These are phyloP conservation scores for Macrophomina phaseolina DNA, from an alignment of 2,329 filamentous ascomycete species.

Conservation along the genomic window DNA sequence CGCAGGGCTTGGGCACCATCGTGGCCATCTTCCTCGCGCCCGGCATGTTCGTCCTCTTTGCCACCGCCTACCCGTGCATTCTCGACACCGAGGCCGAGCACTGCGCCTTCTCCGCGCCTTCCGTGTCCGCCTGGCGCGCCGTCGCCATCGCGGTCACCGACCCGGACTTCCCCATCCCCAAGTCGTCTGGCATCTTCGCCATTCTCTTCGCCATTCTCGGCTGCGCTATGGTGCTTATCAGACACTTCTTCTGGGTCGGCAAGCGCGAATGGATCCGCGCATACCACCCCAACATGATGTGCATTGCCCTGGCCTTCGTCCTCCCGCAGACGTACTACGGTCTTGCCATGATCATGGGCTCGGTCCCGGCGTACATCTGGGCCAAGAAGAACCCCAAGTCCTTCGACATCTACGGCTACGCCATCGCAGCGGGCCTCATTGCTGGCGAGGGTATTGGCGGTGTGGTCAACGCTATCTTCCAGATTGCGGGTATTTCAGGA, in stretches of 20 bases:
- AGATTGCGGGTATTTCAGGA: conserved; percentile 52
- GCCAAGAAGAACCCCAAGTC: conserved; percentile 57
- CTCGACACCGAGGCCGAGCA: conserved; percentile 53
- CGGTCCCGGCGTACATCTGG: conserved; percentile 60
- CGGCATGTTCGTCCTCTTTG: conserved; percentile 71
- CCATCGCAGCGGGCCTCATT: conserved; percentile 65
- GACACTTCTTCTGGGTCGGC: conserved; percentile 62
- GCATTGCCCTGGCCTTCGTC: conserved; percentile 64
- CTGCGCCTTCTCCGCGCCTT: conserved; percentile 68
- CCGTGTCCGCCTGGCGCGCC: conserved; percentile 69
- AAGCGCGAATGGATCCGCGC: conserved; percentile 59
- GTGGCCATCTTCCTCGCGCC: conserved; percentile 71
- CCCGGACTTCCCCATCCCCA: conserved; percentile 61
- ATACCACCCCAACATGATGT: conserved; percentile 68
- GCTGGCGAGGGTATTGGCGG: conserved; percentile 69
- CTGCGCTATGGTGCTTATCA: conserved; percentile 58
- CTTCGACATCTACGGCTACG: conserved; percentile 66
- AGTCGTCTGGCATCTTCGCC: conserved; percentile 62
- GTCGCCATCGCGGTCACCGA: conserved; percentile 68
- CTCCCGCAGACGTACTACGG: conserved; percentile 63
- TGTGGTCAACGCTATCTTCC: conserved; percentile 63
- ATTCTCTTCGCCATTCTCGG: conserved; percentile 61
- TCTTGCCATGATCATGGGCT: conserved; percentile 64
- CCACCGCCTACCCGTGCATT: conserved; percentile 72
- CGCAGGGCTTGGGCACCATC: conserved; percentile 66